A percentile compares a stretch with the other conserved stretches of the same genome.
phyloP scores from a whole-genome alignment of 164 flowering plant genomes.

The Pachysandra terminalis region DNA sequence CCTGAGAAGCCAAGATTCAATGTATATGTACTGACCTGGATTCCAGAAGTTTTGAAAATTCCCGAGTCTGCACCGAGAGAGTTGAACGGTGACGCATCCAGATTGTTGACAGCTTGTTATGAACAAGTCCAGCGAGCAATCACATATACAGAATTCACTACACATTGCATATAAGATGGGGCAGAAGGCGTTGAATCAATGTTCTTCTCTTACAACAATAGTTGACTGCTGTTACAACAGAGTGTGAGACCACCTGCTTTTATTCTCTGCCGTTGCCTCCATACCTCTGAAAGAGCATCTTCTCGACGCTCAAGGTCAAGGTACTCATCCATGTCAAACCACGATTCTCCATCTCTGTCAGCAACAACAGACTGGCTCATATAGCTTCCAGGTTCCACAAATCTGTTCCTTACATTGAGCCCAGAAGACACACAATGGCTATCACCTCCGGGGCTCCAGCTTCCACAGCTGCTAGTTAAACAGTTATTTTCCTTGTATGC shows the following conservation, averaged over 20 bases:
- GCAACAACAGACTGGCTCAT: slow-evolving; percentile 8
- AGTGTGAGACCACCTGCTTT: slow-evolving; percentile 61
- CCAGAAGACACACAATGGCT: slow-evolving; percentile 16
- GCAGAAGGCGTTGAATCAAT: too few species aligned
- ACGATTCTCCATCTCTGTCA: slow-evolving; percentile 12
- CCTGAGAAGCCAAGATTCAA: too few species aligned
- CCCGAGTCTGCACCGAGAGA: too few species aligned
- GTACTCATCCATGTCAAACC: slow-evolving; percentile 59
- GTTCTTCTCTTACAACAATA: too few species aligned
- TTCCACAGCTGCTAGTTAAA: slow-evolving; percentile 54
- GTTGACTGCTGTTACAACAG: slow-evolving; percentile 21
- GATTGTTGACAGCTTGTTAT: too few species aligned
- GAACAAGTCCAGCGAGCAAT: too few species aligned
- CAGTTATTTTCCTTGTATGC: slow-evolving; percentile 25
- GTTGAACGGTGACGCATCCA: too few species aligned
- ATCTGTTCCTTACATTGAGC: slow-evolving; percentile 16
- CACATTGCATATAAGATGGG: too few species aligned
- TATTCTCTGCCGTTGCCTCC: slow-evolving; percentile 50
- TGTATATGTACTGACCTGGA: too few species aligned
- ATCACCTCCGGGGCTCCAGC: slow-evolving; percentile 55
- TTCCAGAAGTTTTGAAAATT: too few species aligned
- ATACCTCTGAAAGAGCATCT: slow-evolving; percentile 55
- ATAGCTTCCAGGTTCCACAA: slow-evolving; percentile 18
- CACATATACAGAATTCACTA: too few species aligned
- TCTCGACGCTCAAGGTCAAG: slow-evolving; percentile 36